Conservation (phyloP, 2,329 filamentous ascomycete genomes). For the Fusarium pseudograminearum region DNA sequence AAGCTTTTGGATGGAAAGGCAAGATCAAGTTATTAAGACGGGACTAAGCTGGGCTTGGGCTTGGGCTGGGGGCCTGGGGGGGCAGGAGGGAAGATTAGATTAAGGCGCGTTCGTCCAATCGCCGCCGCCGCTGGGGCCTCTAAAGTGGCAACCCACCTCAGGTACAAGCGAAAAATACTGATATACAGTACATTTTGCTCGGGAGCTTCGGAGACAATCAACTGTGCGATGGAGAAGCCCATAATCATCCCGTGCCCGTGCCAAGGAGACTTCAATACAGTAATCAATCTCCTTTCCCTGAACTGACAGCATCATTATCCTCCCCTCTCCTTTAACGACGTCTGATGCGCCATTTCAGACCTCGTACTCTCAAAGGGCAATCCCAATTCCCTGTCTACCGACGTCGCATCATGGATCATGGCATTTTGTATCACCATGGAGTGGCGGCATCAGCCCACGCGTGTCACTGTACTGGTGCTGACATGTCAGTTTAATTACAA, state of each 20-base stretch:
- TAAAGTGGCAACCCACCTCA: conserved; percentile 34
- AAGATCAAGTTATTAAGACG: conserved; percentile 41
- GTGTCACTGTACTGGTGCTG: conserved; percentile 2
- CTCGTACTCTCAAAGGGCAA: conserved; percentile 8
- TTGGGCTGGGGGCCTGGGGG: background rate
- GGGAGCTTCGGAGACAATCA: conserved; percentile 37
- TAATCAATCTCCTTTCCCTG: conserved; percentile 18
- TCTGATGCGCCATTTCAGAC: conserved; percentile 15
- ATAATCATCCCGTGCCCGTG: conserved; percentile 10
- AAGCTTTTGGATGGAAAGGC: conserved; percentile 27
- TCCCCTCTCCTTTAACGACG: background rate
- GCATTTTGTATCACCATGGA: conserved; percentile 1
- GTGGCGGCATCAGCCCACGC: conserved; percentile 38
- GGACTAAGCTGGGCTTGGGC: conserved; percentile 13
- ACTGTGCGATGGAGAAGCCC: conserved; percentile 21
- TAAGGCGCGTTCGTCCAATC: conserved; percentile 40
- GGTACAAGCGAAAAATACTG: conserved; percentile 27
- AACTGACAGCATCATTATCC: too few relatives aligned
- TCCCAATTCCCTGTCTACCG: conserved; percentile 5
- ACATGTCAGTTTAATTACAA: background rate
- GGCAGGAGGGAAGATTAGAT: conserved; percentile 35
- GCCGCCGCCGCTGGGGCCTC: conserved; percentile 30
- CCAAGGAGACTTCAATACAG: conserved; percentile 6
- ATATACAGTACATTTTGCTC: conserved; percentile 27
- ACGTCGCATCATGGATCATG: conserved; percentile 36